These are phyloP conservation scores for Nannizzia gypsea DNA, from an alignment of 2,329 filamentous ascomycete species.

Conservation along the genomic window DNA sequence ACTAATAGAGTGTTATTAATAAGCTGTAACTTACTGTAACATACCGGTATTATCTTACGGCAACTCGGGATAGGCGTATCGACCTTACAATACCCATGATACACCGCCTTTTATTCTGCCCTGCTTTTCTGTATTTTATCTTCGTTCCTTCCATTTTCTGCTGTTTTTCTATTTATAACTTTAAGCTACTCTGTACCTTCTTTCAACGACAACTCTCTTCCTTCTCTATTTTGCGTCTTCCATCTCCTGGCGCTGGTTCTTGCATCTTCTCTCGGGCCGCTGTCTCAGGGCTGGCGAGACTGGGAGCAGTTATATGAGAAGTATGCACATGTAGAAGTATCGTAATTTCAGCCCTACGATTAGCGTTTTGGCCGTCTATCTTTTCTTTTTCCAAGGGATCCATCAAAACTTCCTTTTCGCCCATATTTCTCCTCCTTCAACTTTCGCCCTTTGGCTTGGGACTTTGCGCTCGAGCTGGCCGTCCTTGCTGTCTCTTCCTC, in stretches of 20 bases:
- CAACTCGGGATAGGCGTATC: neutral
- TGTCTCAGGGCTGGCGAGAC: too few relatives aligned
- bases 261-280: neutral
- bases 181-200: neutral
- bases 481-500: too few relatives aligned
- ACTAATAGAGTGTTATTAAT: neutral
- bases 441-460: neutral
- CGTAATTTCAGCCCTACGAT: conserved; percentile 5
- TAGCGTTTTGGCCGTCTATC: neutral
- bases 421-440: conserved; percentile 6
- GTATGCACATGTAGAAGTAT: neutral
- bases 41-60: neutral
- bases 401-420: conserved; percentile 1
- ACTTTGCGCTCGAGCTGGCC: too few relatives aligned
- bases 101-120: neutral
- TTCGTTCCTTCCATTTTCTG: neutral
- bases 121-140: neutral
- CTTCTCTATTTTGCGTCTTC: neutral
- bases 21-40: neutral
- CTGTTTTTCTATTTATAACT: neutral
- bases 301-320: neutral
- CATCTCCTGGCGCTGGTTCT: too few relatives aligned
- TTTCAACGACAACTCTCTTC: neutral
- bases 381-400: conserved; percentile 1
- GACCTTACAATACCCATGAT: neutral